Evolutionary conservation across 805 yeast species (phyloP), one percentile per base, ranked within the genome.

Genomic region (Lipomyces starkeyi): DNA sequence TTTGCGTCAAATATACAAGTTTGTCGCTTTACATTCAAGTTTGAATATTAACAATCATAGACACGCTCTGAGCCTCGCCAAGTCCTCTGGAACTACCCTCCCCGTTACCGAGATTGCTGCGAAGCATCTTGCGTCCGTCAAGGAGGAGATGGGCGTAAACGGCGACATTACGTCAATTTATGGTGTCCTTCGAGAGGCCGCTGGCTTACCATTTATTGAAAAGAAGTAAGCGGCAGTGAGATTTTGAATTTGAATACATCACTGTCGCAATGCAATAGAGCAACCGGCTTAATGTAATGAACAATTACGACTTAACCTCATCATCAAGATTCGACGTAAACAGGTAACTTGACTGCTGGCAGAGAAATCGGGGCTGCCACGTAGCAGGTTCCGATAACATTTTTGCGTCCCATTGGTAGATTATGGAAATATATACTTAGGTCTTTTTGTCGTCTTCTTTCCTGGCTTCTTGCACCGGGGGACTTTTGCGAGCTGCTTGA

Each of bases 141-240:
- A 64, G 49, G 71, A 70, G 25, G 68, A 71, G 47, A 72, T 67
- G 13, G 72, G 70, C 35, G 64, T 54, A 55, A 63, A 65, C 59
- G 70, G 74, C 40, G 78, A 76, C 58, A 71, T 71, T 20, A 64
- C 77, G 2, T 71, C 76, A 6, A 67, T 75, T 34, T 76, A 76
- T 60, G 78, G 78, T 32, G 61, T 68, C 34, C 61, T 73, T 32
- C 70, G 78, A 27, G 61, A 67, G 62, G 53, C 65, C 40, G 76
- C 78, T 25, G 78, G 78, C 2, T 67, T 75, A 6, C 76, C 74
- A 2, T 76, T 74, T 61, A 74, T 71, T 49, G 73, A 70, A 61
- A 74, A 73, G 59, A 61, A 65, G 53, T 63, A 62, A 43, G n/a
- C 34, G 17, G 25, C 56, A 9, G 8, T 9, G 49, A 6, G 49